phyloP scores from a whole-genome alignment of 1,284 basidiomycete species.

The Phellopilus nigrolimitatus region DNA sequence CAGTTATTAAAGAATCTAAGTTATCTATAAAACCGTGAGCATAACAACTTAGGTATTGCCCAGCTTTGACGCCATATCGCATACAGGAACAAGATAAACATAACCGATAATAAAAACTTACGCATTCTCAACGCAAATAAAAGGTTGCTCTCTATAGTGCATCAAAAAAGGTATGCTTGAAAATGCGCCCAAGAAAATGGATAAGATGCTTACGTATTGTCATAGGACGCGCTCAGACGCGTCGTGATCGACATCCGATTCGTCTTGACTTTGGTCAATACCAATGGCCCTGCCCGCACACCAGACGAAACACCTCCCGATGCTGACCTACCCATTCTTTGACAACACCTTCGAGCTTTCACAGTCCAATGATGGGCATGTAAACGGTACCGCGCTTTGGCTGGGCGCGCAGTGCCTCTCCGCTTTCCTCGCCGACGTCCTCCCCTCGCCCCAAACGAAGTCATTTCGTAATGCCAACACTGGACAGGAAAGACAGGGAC shows the following conservation, averaged over 20 bases:
- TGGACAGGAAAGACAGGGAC: too few species aligned
- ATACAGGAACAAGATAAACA: too few species aligned
- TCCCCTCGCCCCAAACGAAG: constrained; percentile 23
- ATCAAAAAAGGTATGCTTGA: too few species aligned
- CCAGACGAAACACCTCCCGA: constrained; percentile 60
- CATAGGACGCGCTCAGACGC: background rate
- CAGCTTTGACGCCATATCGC: too few species aligned
- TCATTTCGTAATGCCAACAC: constrained; percentile 20
- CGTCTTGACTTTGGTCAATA: background rate
- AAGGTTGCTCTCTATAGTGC: too few species aligned
- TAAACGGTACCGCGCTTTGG: constrained; percentile 88
- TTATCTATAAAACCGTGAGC: too few species aligned
- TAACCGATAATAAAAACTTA: too few species aligned
- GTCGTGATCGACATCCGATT: background rate
- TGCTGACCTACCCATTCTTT: constrained; percentile 46
- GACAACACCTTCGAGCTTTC: constrained; percentile 39
- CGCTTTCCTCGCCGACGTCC: constrained; percentile 47
- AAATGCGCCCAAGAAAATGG: too few species aligned
- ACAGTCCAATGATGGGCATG: constrained; percentile 55
- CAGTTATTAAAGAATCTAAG: too few species aligned
- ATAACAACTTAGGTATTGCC: too few species aligned
- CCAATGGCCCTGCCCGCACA: constrained; percentile 44
- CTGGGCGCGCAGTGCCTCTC: constrained; percentile 75
- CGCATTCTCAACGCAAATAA: too few species aligned
- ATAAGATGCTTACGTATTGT: too few species aligned